These are phyloP conservation scores for Calycina herbarum DNA, from an alignment of 2,329 filamentous ascomycete species.

Conservation along the genomic window DNA sequence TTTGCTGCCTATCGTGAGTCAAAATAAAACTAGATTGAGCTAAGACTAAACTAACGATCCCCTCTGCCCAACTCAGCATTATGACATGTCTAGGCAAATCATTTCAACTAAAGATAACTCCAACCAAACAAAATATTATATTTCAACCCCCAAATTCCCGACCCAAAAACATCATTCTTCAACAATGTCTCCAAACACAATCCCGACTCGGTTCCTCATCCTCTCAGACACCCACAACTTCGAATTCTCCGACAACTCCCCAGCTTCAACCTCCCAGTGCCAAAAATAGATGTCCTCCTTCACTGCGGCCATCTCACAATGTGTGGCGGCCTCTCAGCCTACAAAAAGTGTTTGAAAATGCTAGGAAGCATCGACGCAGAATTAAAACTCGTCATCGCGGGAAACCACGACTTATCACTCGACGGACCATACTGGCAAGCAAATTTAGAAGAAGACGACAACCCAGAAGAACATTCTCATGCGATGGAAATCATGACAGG, in stretches of 20 bases:
- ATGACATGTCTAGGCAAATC: no score
- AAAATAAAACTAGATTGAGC: no score
- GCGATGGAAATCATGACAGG: constrained; percentile 31
- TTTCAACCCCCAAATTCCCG: no score
- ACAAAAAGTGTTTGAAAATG: constrained; percentile 33
- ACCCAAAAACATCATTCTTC: no score
- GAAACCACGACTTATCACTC: constrained; percentile 61
- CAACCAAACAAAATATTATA: no score
- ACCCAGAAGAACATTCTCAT: constrained; percentile 15
- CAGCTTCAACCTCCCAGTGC: constrained; percentile 20
- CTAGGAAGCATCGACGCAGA: constrained; percentile 46
- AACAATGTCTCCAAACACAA: neutral
- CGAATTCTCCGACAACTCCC: constrained; percentile 24
- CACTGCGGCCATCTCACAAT: constrained; percentile 44
- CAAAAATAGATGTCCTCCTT: constrained; percentile 40
- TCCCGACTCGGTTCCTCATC: constrained; percentile 31
- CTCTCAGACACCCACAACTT: constrained; percentile 36
- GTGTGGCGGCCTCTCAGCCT: constrained; percentile 35
- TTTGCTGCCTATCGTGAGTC: no score
- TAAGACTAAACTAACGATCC: no score
- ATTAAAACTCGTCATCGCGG: constrained; percentile 62
- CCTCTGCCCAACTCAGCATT: no score
- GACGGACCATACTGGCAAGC: constrained; percentile 39
- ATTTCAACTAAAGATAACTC: no score
- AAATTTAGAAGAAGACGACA: constrained; percentile 16